These are phyloP conservation scores for Stentor roeselii DNA, from an alignment of 73 alveolate species.

Conservation along the genomic window DNA sequence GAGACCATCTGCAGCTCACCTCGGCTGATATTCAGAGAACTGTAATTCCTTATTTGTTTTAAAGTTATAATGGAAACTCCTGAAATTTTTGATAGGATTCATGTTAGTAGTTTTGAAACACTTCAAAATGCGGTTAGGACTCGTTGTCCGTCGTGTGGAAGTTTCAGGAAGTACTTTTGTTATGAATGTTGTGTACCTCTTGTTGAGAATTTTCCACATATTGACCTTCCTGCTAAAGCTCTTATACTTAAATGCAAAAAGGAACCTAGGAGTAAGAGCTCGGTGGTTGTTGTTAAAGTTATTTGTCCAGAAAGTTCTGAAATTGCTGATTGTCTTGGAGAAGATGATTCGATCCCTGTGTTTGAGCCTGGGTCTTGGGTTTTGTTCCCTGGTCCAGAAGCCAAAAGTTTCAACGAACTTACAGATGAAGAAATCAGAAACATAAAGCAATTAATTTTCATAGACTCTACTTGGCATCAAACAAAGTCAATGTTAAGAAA, in stretches of 20 bases:
- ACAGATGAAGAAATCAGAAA: constrained; percentile 48
- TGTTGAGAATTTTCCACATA: constrained; percentile 32
- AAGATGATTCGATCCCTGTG: constrained; percentile 28
- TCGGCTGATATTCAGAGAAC: constrained; percentile 45
- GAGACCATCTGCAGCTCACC: constrained; percentile 74
- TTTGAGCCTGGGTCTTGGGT: constrained; percentile 38
- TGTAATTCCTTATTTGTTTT: constrained; percentile 38
- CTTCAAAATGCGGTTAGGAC: constrained; percentile 20
- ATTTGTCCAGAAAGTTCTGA: constrained; percentile 47
- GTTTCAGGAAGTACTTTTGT: constrained; percentile 32
- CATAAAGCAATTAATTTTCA: constrained; percentile 47
- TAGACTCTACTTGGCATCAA: constrained; percentile 65
- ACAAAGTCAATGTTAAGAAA: constrained; percentile 43
- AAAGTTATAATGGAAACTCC: neutral
- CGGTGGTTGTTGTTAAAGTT: constrained; percentile 49
- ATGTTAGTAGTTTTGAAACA: too few relatives aligned
- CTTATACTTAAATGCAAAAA: constrained; percentile 49
- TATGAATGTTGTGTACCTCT: constrained; percentile 43
- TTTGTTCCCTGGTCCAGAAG: constrained; percentile 61
- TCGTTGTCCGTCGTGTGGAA: constrained; percentile 28
- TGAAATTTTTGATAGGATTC: too few relatives aligned
- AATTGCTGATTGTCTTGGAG: constrained; percentile 33
- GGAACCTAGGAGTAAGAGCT: constrained; percentile 57
- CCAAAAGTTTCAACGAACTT: constrained; percentile 34
- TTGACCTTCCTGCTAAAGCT: constrained; percentile 42